These are phyloP conservation scores for Xerocomellus amylosporus DNA, from an alignment of 768 basidiomycete species.

Conservation along the genomic window DNA sequence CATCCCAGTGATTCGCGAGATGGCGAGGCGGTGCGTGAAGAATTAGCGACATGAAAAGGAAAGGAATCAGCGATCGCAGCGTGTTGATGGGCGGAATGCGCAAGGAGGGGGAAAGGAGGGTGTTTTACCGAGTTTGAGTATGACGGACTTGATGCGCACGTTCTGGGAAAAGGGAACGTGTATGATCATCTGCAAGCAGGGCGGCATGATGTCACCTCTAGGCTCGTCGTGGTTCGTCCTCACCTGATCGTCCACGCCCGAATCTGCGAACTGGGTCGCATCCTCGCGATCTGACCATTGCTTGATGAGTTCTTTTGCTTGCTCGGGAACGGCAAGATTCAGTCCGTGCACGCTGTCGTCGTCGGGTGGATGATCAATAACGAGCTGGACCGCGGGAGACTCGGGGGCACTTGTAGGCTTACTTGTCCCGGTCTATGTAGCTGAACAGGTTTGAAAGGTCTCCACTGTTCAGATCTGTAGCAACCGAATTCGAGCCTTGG, in stretches of 20 bases:
- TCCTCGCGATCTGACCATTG: constrained; percentile 79
- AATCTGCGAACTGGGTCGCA: constrained; percentile 62
- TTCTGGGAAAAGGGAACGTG: constrained; percentile 80
- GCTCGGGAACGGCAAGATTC: constrained; percentile 77
- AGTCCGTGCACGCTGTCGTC: constrained; percentile 68
- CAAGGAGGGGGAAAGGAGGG: constrained; percentile 5
- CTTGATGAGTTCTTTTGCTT: constrained; percentile 74
- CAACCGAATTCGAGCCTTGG: constrained; percentile 39
- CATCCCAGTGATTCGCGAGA: constrained; percentile 4
- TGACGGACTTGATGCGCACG: constrained; percentile 69
- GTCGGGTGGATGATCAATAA: constrained; percentile 1
- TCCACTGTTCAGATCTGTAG: constrained; percentile 44
- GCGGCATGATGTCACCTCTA: constrained; percentile 11
- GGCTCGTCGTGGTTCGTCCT: constrained; percentile 13
- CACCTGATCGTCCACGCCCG: constrained; percentile 85
- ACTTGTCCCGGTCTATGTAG: constrained; percentile 68
- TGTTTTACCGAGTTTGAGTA: constrained; percentile 70
- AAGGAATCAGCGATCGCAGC: constrained; percentile 8
- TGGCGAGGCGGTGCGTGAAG: constrained; percentile 4
- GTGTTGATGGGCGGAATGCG: constrained; percentile 8
- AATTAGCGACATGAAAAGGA: constrained; percentile 5
- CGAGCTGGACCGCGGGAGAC: background rate
- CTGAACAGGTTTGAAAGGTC: constrained; percentile 55
- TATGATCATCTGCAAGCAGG: constrained; percentile 60
- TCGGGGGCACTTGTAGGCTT: constrained; percentile 18